Base-by-base conservation (phyloP, 768 basidiomycete species). In the Gymnopilus junonius region DNA sequence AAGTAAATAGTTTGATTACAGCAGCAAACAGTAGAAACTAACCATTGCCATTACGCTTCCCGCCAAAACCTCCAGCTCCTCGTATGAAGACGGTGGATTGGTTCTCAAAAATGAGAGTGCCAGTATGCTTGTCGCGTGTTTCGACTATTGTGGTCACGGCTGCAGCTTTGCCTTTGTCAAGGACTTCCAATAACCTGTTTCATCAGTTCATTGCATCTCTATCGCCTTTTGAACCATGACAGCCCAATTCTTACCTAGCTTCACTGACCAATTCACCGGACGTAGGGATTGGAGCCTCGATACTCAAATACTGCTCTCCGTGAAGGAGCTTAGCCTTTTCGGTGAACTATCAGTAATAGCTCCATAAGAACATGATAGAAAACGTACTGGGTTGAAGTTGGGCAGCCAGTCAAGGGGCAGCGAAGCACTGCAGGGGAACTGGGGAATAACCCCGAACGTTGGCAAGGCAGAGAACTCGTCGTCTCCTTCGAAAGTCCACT, bases 61-160 rank as follows among this genome's bases (percentile, higher is more conserved):
- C 97, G 2, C 94, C 94, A 75, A 99, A 97, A 0, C 95, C 96
- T n/a, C 97, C 97, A 25, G 93, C 84, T 1, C 95, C 96, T 59
- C 97, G 93, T 65, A 97, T 87, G 76, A 98, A 92, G 1, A 96
- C 82, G 0, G 97, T 99, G 12, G 88, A 86, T 74, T 96, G 93
- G 75, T 94, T 97, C 77, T 97, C 95, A 72, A 94, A 97, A 58
- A 99, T 83, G 57, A 93, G 77, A 59, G 91, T 80, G 2, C 95
- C 95, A 0, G 89, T 87, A 46, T 72, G 72, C 71, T 91, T 90
- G 76, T 99, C 93, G 69, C 87, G 86, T 2, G 95, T 97, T 67
- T 91, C 85, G 4, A 91, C 86, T 25, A 92, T 79, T 27, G 80
- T 81, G 1, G 95, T 95, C 10, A 97, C 91, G 2, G 94, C 89